A percentile compares a stretch with the other conserved stretches of the same genome.
Conservation (phyloP, 2,329 filamentous ascomycete species). For the Colletotrichum liaoningense region DNA sequence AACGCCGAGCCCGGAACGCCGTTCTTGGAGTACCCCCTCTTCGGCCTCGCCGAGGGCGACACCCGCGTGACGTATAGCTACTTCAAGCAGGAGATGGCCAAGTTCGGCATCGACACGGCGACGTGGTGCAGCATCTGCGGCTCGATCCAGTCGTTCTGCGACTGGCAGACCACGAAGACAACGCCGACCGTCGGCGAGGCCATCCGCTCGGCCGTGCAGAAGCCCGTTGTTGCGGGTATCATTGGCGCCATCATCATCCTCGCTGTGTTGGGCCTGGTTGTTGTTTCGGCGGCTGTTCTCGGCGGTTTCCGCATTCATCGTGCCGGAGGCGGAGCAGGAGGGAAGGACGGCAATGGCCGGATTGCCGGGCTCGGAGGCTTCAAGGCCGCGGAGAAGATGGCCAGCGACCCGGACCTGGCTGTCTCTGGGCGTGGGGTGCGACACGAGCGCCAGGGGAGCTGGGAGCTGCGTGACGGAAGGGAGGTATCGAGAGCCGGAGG, state of each 20-base stretch:
- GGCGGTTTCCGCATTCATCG: constrained; percentile 48
- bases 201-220: constrained; percentile 28
- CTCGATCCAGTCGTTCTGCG: constrained; percentile 52
- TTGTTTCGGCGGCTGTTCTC: constrained; percentile 46
- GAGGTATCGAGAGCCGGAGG: constrained; percentile 16
- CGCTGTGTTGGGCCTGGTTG: constrained; percentile 47
- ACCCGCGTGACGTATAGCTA: constrained; percentile 49
- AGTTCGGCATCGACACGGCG: constrained; percentile 46
- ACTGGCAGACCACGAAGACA: not conserved
- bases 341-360: constrained; percentile 13
- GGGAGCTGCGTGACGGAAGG: constrained; percentile 54
- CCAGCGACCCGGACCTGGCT: constrained; percentile 55
- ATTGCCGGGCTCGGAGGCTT: constrained; percentile 50
- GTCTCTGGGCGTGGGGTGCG: constrained; percentile 47
- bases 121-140: constrained; percentile 60
- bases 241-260: constrained; percentile 58
- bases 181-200: not conserved
- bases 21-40: constrained; percentile 54
- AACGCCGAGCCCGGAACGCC: constrained; percentile 50
- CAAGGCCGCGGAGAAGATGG: constrained; percentile 57
- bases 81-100: constrained; percentile 52
- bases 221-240: constrained; percentile 55
- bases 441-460: constrained; percentile 61
- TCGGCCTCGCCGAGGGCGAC: constrained; percentile 48
- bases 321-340: not conserved